Evolutionary conservation across 352 stramenopile species (phyloP), one percentile per base, ranked within the genome.

Genomic region (Phytopythium montanum): DNA sequence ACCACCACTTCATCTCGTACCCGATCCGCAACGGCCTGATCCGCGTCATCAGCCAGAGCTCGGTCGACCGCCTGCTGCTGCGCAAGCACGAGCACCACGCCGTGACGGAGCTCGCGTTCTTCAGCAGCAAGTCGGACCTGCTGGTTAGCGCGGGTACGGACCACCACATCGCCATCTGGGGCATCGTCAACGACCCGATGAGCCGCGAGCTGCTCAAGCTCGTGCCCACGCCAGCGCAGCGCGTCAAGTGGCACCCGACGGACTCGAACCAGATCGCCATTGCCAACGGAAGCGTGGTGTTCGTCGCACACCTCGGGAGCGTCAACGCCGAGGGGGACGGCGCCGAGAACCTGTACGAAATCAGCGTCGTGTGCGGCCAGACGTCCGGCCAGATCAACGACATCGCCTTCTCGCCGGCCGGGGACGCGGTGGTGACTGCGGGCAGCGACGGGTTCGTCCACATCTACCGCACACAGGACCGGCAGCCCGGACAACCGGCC

Each of bases 1-100:
- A 90, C 60, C 75, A 91, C 44, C 69, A 92, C 38, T 94, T 90
- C 68, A 92, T 94, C 56, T 90, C 82, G 64, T 94, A 94, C 68
- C 85, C 85, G 48, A 94, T 92, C 49, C 76, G 82, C 28, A 92
- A 92, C 55, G 85, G 85, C 10, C 67, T 94, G 44, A 89, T 94
- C 44, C 85, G 85, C n/a, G 75, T 94, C 18, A 88, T 94, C 39
- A 88, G 76, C 58, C 83, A 94, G 66, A 87, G 71, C 60, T 90
- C 83, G 1, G 85, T 88, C 3, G 78, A 92, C 48, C 71, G 85
- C 28, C 52, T 92, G 48, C 66, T 94, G 34, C 65, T 94, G 28
- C 75, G 85, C 26, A 85, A 89, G 56, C 85, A 94, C 58, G 81
- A 90, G 49, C 71, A 89, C 54, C 74, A 92, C 49, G 62, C 69